Percentiles rank a stretch among this genome's conserved stretches.
These are phyloP conservation scores for Berberis thunbergii DNA, from an alignment of 164 flowering plant genomes.

Conservation along the genomic window DNA sequence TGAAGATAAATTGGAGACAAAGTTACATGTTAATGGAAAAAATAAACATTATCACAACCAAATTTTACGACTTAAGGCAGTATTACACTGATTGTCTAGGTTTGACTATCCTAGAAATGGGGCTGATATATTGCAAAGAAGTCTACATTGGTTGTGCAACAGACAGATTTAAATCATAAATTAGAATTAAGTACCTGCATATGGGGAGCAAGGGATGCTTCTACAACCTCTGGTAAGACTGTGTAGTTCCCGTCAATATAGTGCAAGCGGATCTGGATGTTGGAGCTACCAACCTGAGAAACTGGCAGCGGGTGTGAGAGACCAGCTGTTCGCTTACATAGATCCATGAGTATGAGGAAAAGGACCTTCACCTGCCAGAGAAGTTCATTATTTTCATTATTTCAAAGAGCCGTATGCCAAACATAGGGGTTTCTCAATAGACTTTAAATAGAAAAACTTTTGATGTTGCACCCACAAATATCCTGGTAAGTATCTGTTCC, in stretches of 20 bases:
- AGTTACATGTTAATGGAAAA: too few species aligned
- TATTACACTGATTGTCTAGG: too few species aligned
- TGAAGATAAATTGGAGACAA: too few species aligned
- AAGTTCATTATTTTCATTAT: neutral
- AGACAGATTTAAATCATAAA: neutral
- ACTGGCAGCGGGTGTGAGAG: constrained; percentile 76
- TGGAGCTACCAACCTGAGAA: constrained; percentile 88
- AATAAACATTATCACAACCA: too few species aligned
- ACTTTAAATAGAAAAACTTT: neutral
- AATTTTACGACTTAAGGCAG: too few species aligned
- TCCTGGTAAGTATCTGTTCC: too few species aligned
- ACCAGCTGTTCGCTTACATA: constrained; percentile 68
- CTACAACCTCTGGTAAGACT: constrained; percentile 94
- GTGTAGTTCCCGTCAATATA: constrained; percentile 97
- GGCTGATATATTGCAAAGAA: neutral
- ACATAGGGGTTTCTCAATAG: neutral
- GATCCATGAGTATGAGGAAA: constrained; percentile 89
- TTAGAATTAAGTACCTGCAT: constrained; percentile 76
- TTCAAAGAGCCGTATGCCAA: neutral
- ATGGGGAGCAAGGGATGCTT: constrained; percentile 98
- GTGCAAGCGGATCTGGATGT: constrained; percentile 85
- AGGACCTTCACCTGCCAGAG: constrained; percentile 82
- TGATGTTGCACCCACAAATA: too few species aligned
- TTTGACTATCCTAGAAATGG: neutral
- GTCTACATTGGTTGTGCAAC: neutral